Conservation (phyloP, 2,329 filamentous ascomycete species). For the Cercospora sesami region DNA sequence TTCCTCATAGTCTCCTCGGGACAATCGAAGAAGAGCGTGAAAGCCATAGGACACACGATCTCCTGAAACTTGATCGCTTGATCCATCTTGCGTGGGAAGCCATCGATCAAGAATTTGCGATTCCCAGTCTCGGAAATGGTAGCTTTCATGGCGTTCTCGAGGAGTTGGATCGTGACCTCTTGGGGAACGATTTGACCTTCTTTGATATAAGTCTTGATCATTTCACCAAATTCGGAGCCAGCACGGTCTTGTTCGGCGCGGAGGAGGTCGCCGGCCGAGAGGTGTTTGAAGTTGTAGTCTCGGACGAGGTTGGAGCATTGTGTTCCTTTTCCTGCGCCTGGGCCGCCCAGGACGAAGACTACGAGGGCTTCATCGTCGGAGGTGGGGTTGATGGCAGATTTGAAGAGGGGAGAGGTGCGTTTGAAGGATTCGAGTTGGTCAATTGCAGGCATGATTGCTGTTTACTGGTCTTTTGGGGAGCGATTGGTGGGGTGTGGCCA, state of each 20-base stretch:
- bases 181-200: constrained; percentile 97
- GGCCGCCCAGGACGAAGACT: constrained; percentile 92
- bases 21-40: constrained; percentile 93
- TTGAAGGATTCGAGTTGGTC: constrained; percentile 62
- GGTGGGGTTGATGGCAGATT: constrained; percentile 45
- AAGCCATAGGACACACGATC: constrained; percentile 75
- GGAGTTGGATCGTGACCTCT: constrained; percentile 90
- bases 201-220: constrained; percentile 92
- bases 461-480: constrained; percentile 34
- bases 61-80: constrained; percentile 94
- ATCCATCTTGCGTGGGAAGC: constrained; percentile 96
- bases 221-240: constrained; percentile 82
- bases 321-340: constrained; percentile 93
- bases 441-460: constrained; percentile 54
- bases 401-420: constrained; percentile 72
- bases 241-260: constrained; percentile 88
- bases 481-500: constrained; percentile 33
- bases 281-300: constrained; percentile 87
- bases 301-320: constrained; percentile 86
- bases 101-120: constrained; percentile 73
- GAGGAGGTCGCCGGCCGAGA: constrained; percentile 89
- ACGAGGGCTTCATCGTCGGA: constrained; percentile 70
- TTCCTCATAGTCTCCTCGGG: constrained; percentile 84
- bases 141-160: constrained; percentile 88
- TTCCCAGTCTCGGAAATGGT: constrained; percentile 60